Evolutionary conservation across 371 early-diverging fungal genomes (phyloP).

Genomic region (Apophysomyces ossiformis): DNA sequence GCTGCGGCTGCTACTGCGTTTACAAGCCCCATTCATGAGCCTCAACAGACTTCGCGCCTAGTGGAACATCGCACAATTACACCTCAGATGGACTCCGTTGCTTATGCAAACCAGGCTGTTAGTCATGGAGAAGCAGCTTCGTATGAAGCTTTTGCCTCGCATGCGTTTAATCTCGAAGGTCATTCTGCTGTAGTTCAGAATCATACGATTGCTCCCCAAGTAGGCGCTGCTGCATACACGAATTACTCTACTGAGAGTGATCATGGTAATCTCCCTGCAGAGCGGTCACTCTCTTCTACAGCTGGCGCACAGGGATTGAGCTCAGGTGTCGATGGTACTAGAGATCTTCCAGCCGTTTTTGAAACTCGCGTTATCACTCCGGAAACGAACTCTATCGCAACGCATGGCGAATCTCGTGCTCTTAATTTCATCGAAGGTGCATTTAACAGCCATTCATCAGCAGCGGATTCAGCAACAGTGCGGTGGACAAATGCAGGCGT

Average conservation of each 20-base stretch:
- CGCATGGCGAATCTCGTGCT: neutral
- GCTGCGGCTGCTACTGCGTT: too few species aligned
- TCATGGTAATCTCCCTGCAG: neutral
- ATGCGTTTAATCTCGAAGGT: neutral
- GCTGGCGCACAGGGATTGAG: neutral
- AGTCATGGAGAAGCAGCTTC: neutral
- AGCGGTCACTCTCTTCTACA: neutral
- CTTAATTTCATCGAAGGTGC: neutral
- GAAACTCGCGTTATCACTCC: neutral
- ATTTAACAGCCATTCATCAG: neutral
- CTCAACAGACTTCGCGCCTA: neutral
- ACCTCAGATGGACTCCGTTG: neutral
- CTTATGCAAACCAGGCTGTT: neutral
- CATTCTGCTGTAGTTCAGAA: neutral
- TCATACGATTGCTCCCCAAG: neutral
- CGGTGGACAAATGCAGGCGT: conserved; percentile 43
- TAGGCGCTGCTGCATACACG: neutral
- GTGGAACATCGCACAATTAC: neutral
- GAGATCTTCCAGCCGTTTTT: neutral
- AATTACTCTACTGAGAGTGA: neutral
- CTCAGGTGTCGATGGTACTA: neutral
- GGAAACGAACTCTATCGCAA: neutral
- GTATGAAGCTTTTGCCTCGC: neutral
- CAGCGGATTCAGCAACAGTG: conserved; percentile 16
- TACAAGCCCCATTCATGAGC: neutral